Evolutionary conservation across 495 filamentous ascomycete genomes (phyloP).

Genomic region (Parmelia sp.): DNA sequence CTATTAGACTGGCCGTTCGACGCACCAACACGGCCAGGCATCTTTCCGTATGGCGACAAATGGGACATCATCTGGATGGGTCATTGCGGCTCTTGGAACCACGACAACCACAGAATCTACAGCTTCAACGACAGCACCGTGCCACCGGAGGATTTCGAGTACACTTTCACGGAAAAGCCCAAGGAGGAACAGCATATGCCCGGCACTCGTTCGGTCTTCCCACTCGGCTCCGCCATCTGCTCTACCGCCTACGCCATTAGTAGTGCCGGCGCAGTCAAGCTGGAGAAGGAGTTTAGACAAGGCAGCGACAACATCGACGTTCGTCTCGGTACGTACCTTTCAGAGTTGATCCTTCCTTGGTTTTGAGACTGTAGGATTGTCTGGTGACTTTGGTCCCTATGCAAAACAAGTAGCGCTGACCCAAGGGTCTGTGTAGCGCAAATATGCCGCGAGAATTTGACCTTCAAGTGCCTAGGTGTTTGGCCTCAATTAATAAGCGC

Average conservation of each 20-base stretch:
- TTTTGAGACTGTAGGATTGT: too few species aligned
- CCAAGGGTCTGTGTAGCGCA: too few species aligned
- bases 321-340: background rate
- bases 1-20: slow-evolving; percentile 37
- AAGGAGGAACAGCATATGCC: slow-evolving; percentile 8
- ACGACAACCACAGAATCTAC: slow-evolving; percentile 19
- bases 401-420: too few species aligned
- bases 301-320: slow-evolving; percentile 20
- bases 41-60: slow-evolving; percentile 33
- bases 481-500: slow-evolving; percentile 23
- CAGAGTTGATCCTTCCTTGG: too few species aligned
- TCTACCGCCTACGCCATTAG: slow-evolving; percentile 23
- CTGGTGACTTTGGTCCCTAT: too few species aligned
- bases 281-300: slow-evolving; percentile 18
- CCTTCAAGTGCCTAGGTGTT: slow-evolving; percentile 18
- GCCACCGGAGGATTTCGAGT: slow-evolving; percentile 17
- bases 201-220: slow-evolving; percentile 18
- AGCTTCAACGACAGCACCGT: slow-evolving; percentile 21
- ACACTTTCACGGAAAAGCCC: slow-evolving; percentile 11
- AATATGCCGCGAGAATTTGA: slow-evolving; percentile 6
- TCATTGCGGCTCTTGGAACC: slow-evolving; percentile 20
- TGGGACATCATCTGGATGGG: slow-evolving; percentile 28
- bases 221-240: slow-evolving; percentile 12
- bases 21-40: background rate
- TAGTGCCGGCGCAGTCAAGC: slow-evolving; percentile 17